Base-by-base conservation (phyloP, 192 early-diverging fungal genomes). In the Oehlia diaphana region DNA sequence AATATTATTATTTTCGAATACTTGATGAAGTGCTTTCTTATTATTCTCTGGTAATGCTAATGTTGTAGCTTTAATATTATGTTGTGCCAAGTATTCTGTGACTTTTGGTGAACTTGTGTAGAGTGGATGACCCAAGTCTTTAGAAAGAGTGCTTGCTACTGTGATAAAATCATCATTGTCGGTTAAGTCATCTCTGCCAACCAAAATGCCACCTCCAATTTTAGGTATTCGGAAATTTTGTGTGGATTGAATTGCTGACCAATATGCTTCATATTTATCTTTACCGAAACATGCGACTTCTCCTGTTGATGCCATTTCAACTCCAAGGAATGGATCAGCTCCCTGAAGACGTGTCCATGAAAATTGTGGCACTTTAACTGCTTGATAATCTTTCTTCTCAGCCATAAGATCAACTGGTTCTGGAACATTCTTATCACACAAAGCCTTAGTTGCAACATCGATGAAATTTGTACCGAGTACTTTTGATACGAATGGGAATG, bases 241-340 rank as follows among this genome's bases (percentile, higher is more conserved):
- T 28, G 97, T 99, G 58, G 98, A 93, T 42, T 98, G 82, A 80
- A 98, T 84, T 1, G 96, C 95, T 92, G 98, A 98, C 76, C 98
- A 87, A 85, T 99, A 99, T 26, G 98, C 98, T 74, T 97, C 95
- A 87, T 98, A 98, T 90, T 98, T 98, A 87, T 96, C 94, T 72
- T 91, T 91, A 37, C 98, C 97, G 82, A 99, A 98, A 82, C 95
- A 98, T 7, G 98, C 98, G 35, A 99, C 98, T 89, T 98, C 98
- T 82, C 98, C 98, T 3, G 98, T 99, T 8, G 97, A 98, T 33
- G 98, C 98, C 97, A 98, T 99, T 88, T 98, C 98, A 5, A 99
- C 97, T 81, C 98, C 98, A 66, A 99, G 87, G 81, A 99, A 92
- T 63, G 98, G 98, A 86, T 99, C 98, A 64, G 98, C 97, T 37